Evolutionary conservation across 2,329 filamentous ascomycete species (phyloP), one percentile per base, ranked within the genome.

Genomic region (Elsinoe batatas): DNA sequence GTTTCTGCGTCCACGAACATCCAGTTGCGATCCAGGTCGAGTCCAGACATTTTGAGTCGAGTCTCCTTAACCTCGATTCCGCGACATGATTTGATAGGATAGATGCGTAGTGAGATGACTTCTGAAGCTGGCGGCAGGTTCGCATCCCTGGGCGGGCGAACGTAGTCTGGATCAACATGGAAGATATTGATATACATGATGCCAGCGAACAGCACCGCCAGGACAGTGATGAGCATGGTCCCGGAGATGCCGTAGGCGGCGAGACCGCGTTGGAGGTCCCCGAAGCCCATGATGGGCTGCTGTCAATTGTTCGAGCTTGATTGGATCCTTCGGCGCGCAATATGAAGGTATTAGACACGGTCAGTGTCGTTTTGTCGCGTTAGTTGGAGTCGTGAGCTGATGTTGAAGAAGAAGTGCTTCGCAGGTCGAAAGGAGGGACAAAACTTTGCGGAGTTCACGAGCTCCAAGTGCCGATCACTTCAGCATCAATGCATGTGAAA

Each of bases 41-140:
- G 72, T 0, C 82, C 82, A 3, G 79, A 76, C 44, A 73, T 74
- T 33, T 77, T 71, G 1, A 85, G 70, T 3, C 69, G 72, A 1
- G 79, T 74, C 2, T 72, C 74, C 13, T 74, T 65, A 8, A 84
- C 70, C 38, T 76, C 71, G 61, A 85, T 73, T 8, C 82, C 82
- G 44, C 82, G 79, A 61, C 82, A 85, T 58, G 81, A 84, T 64
- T 85, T 85, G 63, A 85, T 79, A 11, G 82, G 82, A 64, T 84
- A 84, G 61, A 84, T 74, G 56, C 75, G 76, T 10, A 84, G 70
- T 3, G 68, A 69, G n/a, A 70, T 69, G 36, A 77, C 69, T 46
- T 74, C 68, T 0, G 72, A 73, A 2, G 67, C 65, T 30, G 67
- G 66, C 15, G 67, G 67, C 13, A 68, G 62, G 1, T 65, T 65